Evolutionary conservation across 441 rosid species (phyloP), one percentile per base, ranked within the genome.

Genomic region (Omphalea diandra): DNA sequence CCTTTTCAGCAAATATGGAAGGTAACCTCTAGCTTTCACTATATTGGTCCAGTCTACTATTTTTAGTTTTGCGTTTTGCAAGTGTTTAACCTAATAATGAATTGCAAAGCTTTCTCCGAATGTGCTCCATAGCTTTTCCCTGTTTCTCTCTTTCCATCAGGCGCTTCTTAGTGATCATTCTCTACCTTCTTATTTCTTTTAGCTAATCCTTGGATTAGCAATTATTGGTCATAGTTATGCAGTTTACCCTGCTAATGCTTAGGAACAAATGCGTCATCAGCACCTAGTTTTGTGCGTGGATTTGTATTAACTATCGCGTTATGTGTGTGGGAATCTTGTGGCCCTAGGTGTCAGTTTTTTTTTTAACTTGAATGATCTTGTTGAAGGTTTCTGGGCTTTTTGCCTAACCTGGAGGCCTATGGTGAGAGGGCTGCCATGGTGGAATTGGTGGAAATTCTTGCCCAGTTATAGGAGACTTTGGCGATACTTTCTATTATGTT

Each of bases 371-470:
- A 76, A 81, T 86, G 84, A 86, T 86, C 89, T 87, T 84, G 84
- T 87, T 90, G 91, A 90, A 90, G 93, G 93, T 88, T 88, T 87
- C 82, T 80, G 85, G 83, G 82, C 80, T 70, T 76, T n/a, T 80
- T 81, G 80, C 86, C 86, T 71, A 71, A 84, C 82, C 79, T 83
- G 89, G 87, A 81, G 91, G 86, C 77, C 89, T 85, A 70, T 88
- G 89, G 90, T 87, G 90, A 73, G 87, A 75, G 83, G 86, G 86
- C 84, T 79, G 85, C 87, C 86, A 81, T 85, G 94, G 85, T 85
- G 87, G 90, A 81, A 74, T 78, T 80, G 84, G 77, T 82, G 90
- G 87, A 82, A 85, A 80, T 80, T 83, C 89, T 82, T 81, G 83
- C 86, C 83, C 75, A 73, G 78, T 82, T 83, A 59, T 84, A 85